A percentile compares a stretch with the other conserved stretches of the same genome.
phyloP scores from a whole-genome alignment of 1,284 basidiomycete genomes.

The Pholiota adiposa region DNA sequence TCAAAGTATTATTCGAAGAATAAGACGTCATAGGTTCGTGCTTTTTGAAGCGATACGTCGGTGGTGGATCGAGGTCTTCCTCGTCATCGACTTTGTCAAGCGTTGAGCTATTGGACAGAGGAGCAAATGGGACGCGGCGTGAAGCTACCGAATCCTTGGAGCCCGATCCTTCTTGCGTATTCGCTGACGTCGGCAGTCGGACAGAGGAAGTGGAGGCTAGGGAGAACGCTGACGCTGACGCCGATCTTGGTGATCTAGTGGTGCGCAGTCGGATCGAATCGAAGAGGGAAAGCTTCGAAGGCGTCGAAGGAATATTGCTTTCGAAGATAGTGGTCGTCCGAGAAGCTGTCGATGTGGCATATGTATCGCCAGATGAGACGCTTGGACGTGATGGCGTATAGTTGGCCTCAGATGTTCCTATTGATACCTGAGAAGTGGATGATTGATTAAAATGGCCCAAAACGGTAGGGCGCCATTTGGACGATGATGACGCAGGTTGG shows the following conservation, averaged over 20 bases:
- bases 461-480: constrained; percentile 63
- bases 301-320: constrained; percentile 43
- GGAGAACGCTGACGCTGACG: constrained; percentile 34
- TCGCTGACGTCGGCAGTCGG: constrained; percentile 21
- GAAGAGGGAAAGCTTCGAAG: constrained; percentile 50
- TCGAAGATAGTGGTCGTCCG: constrained; percentile 31
- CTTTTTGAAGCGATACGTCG: constrained; percentile 26
- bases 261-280: constrained; percentile 49
- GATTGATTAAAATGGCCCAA: constrained; percentile 60
- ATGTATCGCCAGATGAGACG: constrained; percentile 66
- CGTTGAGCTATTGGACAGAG: constrained; percentile 26
- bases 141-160: constrained; percentile 10
- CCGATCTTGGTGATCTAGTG: constrained; percentile 39
- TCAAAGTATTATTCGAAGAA: constrained; percentile 37
- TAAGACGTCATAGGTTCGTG: constrained; percentile 41
- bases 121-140: constrained; percentile 35
- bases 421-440: constrained; percentile 40
- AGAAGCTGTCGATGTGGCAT: constrained; percentile 32
- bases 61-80: constrained; percentile 36
- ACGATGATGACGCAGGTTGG: constrained; percentile 29
- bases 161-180: background rate
- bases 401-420: constrained; percentile 41
- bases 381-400: constrained; percentile 64
- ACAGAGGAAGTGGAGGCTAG: constrained; percentile 31
- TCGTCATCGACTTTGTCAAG: constrained; percentile 33